These are phyloP conservation scores for Thalassiosira hispida DNA, from an alignment of 352 stramenopile species.

Conservation along the genomic window DNA sequence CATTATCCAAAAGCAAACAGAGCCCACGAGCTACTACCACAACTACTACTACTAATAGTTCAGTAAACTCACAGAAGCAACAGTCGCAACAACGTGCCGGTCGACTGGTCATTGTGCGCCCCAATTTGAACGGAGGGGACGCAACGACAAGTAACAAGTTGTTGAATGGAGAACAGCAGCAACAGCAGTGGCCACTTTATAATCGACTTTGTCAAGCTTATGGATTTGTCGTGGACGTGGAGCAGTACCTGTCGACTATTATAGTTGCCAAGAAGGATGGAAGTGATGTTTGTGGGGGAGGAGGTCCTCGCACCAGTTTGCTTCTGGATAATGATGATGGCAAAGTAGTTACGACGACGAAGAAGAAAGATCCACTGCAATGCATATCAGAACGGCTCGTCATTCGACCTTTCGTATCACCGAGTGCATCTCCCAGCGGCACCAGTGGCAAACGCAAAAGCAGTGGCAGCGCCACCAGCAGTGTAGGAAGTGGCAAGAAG, in stretches of 20 bases:
- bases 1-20: neutral
- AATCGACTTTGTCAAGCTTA: conserved; percentile 22
- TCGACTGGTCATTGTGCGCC: conserved; percentile 19
- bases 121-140: neutral
- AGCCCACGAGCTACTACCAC: neutral
- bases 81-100: neutral
- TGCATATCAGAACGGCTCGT: conserved; percentile 13
- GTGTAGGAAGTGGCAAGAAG: too few relatives aligned
- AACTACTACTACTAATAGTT: neutral
- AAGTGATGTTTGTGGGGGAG: neutral
- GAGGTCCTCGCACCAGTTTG: conserved; percentile 7
- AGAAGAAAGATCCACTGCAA: neutral
- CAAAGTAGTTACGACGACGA: neutral
- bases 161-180: neutral
- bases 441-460: neutral
- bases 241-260: neutral
- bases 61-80: neutral
- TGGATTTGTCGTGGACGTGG: conserved; percentile 34
- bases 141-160: neutral
- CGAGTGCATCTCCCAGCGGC: neutral
- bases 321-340: conserved; percentile 8
- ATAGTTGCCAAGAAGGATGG: neutral
- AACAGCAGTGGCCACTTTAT: conserved; percentile 26
- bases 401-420: conserved; percentile 18
- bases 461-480: neutral